These are phyloP conservation scores for Pseudogymnoascus pannorum DNA, from an alignment of 2,329 filamentous ascomycete species.

Conservation along the genomic window DNA sequence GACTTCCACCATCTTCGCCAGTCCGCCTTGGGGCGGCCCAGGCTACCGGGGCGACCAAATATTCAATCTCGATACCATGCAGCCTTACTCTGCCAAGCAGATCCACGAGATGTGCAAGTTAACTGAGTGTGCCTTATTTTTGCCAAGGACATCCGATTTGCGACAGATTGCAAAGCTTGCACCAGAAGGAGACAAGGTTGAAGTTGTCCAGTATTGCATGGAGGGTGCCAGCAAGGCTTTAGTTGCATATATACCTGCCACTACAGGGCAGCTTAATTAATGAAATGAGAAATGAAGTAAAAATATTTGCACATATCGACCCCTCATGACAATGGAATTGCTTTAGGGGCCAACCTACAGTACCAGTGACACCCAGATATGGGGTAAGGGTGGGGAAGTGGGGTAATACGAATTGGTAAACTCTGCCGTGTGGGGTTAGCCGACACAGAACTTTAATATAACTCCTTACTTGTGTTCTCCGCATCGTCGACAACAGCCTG, in stretches of 20 bases:
- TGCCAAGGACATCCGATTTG: constrained; percentile 79
- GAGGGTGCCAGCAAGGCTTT: constrained; percentile 79
- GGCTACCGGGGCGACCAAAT: constrained; percentile 58
- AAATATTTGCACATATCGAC: not conserved
- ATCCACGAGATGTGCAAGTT: constrained; percentile 55
- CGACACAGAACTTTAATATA: not conserved
- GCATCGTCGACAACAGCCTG: not conserved
- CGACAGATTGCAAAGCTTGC: constrained; percentile 63
- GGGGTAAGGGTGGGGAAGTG: constrained; percentile 7
- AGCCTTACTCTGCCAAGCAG: constrained; percentile 67
- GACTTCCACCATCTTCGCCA: constrained; percentile 51
- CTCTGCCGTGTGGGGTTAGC: not conserved
- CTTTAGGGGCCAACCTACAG: not conserved
- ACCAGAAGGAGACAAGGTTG: constrained; percentile 46
- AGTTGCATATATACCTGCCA: constrained; percentile 51
- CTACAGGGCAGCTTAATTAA: not conserved
- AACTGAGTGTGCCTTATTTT: constrained; percentile 63
- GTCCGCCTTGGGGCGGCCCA: constrained; percentile 68
- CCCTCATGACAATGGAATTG: not conserved
- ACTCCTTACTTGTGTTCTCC: constrained; percentile 2
- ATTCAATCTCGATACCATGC: constrained; percentile 79
- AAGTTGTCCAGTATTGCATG: constrained; percentile 86
- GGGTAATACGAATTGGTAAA: not conserved
- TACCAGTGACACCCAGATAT: not conserved
- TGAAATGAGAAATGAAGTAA: not conserved